These are phyloP conservation scores for Torulaspora delbrueckii DNA, from an alignment of 805 yeast species.

Conservation along the genomic window DNA sequence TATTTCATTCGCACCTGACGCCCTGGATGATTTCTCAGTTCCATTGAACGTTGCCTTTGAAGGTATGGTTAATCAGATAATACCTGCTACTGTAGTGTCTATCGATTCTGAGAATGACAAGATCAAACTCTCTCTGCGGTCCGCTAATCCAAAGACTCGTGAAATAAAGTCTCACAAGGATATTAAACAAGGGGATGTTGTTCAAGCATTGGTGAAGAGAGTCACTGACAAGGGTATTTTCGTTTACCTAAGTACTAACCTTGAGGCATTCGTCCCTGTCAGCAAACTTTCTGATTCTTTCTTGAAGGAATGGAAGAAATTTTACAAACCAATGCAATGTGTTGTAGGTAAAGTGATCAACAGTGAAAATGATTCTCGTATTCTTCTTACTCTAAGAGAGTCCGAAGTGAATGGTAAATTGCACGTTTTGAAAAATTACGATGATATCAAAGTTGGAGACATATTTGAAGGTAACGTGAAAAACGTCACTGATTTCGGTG, in stretches of 20 bases:
- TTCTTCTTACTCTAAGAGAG: slow-evolving; percentile 75
- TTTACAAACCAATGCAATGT: slow-evolving; percentile 62
- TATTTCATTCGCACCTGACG: slow-evolving; percentile 69
- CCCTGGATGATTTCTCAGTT: slow-evolving; percentile 60
- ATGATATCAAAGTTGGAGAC: slow-evolving; percentile 65
- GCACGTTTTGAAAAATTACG: slow-evolving; percentile 53
- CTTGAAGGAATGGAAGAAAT: slow-evolving; percentile 83
- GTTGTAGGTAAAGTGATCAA: slow-evolving; percentile 69
- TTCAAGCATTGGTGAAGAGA: slow-evolving; percentile 75
- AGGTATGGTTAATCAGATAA: slow-evolving; percentile 43
- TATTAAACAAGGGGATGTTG: slow-evolving; percentile 62
- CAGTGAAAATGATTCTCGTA: slow-evolving; percentile 56
- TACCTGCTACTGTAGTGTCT: slow-evolving; percentile 49
- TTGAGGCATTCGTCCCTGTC: slow-evolving; percentile 76
- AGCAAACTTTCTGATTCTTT: slow-evolving; percentile 76
- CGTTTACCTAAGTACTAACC: slow-evolving; percentile 63
- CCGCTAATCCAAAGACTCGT: slow-evolving; percentile 46
- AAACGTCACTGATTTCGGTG: slow-evolving; percentile 83
- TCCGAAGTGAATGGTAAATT: slow-evolving; percentile 72
- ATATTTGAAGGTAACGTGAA: slow-evolving; percentile 73
- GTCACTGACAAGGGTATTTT: slow-evolving; percentile 73
- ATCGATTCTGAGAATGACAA: slow-evolving; percentile 42
- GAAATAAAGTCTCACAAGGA: slow-evolving; percentile 47
- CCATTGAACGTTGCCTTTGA: slow-evolving; percentile 47
- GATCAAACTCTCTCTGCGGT: slow-evolving; percentile 61